phyloP scores from a whole-genome alignment of 495 filamentous ascomycete genomes.

The Terfezia claveryi region DNA sequence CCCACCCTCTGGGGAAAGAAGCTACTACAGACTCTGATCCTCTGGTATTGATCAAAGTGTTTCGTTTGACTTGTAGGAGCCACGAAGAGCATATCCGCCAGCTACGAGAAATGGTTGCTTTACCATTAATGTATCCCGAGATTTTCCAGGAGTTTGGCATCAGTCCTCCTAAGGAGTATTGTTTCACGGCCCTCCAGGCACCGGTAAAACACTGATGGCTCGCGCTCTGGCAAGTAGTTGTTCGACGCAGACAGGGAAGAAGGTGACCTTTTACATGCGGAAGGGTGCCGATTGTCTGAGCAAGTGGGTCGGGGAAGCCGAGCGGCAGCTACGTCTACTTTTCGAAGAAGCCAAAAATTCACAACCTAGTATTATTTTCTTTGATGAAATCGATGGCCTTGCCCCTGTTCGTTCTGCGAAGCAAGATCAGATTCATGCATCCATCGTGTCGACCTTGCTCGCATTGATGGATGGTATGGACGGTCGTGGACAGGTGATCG shows the following conservation, averaged over 20 bases:
- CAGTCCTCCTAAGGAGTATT: slow-evolving; percentile 77
- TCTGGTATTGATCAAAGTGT: slow-evolving; percentile 70
- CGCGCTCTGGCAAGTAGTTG: slow-evolving; percentile 49
- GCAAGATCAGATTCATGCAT: slow-evolving; percentile 94
- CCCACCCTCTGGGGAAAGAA: slow-evolving; percentile 38
- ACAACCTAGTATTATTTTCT: slow-evolving; percentile 97
- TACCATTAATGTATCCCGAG: slow-evolving; percentile 85
- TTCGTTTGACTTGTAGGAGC: slow-evolving; percentile 76
- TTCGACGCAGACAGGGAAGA: slow-evolving; percentile 48
- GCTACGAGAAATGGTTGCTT: slow-evolving; percentile 90
- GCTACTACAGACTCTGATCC: slow-evolving; percentile 80
- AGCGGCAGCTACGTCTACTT: slow-evolving; percentile 72
- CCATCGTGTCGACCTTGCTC: slow-evolving; percentile 84
- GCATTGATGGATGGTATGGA: slow-evolving; percentile 99
- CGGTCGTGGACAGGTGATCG: slow-evolving; percentile 87
- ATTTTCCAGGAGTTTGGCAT: slow-evolving; percentile 83
- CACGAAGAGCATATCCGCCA: slow-evolving; percentile 81
- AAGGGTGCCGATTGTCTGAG: slow-evolving; percentile 92
- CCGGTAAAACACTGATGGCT: slow-evolving; percentile 88
- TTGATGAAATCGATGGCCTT: slow-evolving; percentile 94
- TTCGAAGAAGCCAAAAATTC: slow-evolving; percentile 91
- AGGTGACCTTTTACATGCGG: slow-evolving; percentile 97
- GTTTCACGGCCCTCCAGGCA: slow-evolving; percentile 92
- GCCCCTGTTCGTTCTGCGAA: slow-evolving; percentile 92
- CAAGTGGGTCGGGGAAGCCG: slow-evolving; percentile 98